Conservation (phyloP, 2,329 filamentous ascomycete genomes). For the Pestalotiopsis sp. region DNA sequence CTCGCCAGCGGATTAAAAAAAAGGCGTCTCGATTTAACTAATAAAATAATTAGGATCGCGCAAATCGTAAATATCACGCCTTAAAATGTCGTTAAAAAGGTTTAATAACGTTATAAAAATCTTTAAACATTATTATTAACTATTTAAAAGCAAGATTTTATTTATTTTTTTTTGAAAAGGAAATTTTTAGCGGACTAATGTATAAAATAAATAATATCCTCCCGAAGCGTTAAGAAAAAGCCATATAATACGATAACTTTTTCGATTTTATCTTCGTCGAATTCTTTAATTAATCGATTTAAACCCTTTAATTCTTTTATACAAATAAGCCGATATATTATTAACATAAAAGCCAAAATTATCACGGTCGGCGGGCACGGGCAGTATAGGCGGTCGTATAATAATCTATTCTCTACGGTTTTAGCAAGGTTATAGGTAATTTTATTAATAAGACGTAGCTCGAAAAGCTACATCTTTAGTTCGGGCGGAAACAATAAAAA, state of each 20-base stretch:
- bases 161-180: constrained; percentile 24
- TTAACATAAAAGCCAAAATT: constrained; percentile 34
- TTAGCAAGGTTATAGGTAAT: no score
- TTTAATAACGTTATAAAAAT: constrained; percentile 39
- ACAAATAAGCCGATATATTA: constrained; percentile 38
- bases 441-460: no score
- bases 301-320: constrained; percentile 33
- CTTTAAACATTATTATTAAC: constrained; percentile 24
- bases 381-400: no score
- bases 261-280: constrained; percentile 19
- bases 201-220: constrained; percentile 35
- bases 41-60: constrained; percentile 22
- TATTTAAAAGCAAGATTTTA: constrained; percentile 32
- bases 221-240: constrained; percentile 39
- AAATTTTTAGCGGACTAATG: constrained; percentile 48
- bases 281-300: constrained; percentile 15
- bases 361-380: no score
- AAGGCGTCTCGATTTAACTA: constrained; percentile 20
- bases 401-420: no score
- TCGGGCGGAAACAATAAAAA: no score
- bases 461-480: no score
- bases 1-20: constrained; percentile 28
- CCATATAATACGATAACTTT: constrained; percentile 38
- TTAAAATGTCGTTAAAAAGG: constrained; percentile 29
- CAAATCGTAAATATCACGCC: constrained; percentile 38